A percentile compares a stretch with the other conserved stretches of the same genome.
Conservation (phyloP, 2,329 filamentous ascomycete genomes). For the Fusarium sulawesiense region DNA sequence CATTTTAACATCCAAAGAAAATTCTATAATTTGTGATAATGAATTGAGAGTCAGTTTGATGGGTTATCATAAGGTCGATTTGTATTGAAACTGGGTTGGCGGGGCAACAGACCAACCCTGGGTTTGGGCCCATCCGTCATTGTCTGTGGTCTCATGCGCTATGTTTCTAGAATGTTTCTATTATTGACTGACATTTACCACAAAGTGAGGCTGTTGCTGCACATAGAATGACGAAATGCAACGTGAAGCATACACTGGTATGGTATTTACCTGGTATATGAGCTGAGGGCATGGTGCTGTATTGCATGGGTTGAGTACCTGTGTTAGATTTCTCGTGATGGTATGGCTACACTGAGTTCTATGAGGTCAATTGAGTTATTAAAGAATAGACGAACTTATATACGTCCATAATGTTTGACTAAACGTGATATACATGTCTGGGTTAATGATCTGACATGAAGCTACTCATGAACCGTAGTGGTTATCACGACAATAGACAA, state of each 20-base stretch:
- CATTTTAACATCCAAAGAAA: constrained; percentile 53
- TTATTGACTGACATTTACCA: neutral
- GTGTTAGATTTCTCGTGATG: neutral
- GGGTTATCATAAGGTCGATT: constrained; percentile 3
- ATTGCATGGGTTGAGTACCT: neutral
- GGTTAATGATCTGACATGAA: neutral
- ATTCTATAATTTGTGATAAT: neutral
- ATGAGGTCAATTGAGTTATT: neutral
- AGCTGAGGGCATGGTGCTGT: neutral
- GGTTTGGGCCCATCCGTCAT: neutral
- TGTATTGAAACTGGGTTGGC: constrained; percentile 38
- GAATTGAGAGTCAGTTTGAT: neutral
- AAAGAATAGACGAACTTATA: neutral
- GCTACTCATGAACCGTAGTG: neutral
- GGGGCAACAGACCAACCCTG: constrained; percentile 34
- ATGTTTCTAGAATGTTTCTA: constrained; percentile 10
- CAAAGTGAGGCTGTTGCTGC: neutral
- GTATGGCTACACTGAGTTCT: neutral
- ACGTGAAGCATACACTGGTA: neutral
- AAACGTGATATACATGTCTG: neutral
- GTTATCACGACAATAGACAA: neutral
- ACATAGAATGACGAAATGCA: too few relatives aligned
- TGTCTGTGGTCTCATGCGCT: neutral
- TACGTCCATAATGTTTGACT: neutral
- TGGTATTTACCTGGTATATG: neutral